Evolutionary conservation across 2,329 filamentous ascomycete genomes (phyloP), one percentile per base, ranked within the genome.

Genomic region (Penicillium vulpinum): DNA sequence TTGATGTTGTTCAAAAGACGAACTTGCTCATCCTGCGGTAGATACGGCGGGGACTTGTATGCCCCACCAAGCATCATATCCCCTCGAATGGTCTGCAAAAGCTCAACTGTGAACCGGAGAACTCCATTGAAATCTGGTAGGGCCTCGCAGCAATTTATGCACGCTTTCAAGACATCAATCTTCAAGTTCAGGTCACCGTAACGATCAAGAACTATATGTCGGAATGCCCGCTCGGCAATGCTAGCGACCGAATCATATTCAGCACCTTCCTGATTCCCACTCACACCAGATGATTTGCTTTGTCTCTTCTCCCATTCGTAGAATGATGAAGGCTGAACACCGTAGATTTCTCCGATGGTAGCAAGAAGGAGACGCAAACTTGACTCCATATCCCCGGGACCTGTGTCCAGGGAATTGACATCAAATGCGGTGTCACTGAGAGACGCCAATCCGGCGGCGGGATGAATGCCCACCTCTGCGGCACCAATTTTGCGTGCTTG

Each of bases 381-480:
- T 24, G 69, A 64, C 60, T 77, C 75, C 73, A 77, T 77, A 41
- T 77, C 74, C 3, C 73, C 74, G 9, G 72, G 67, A 2, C 74
- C 74, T 53, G 75, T 59, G 60, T 78, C 75, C 51, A 78, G 67
- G 45, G 74, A 73, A 61, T 77, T 77, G 24, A 78, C 73, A 60
- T 77, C 73, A 62, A 77, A 76, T 16, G 74, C 68, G 11, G 83
- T 78, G 62, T 77, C 73, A 56, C 86, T 88, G 29, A 94, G 78
- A 13, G 88, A 87, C 26, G 91, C 87, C 49, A 97, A 78, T 0
- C 91, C 92, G 10, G 93, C 91, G 18, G 93, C 93, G 39, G 94
- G 94, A 75, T 97, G 93, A 35, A 99, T 91, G 4, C 93, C 94
- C 68, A 94, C 90, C 70, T 97, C 94, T n/a, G 94, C 92, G 39